phyloP scores from a whole-genome alignment of 2,329 filamentous ascomycete species.

The Claviceps humidiphila region DNA sequence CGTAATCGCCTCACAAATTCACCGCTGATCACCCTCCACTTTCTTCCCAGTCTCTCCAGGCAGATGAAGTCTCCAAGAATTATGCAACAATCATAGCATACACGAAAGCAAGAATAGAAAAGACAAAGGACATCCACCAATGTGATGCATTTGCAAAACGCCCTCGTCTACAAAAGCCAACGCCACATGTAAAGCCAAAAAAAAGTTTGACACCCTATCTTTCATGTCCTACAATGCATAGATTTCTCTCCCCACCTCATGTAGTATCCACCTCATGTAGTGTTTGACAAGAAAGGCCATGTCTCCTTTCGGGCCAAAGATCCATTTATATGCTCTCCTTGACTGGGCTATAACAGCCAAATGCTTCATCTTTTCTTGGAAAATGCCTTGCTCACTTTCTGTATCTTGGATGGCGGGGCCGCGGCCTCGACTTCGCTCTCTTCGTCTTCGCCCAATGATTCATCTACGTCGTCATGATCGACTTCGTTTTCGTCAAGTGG shows the following conservation, averaged over 20 bases:
- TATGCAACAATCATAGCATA: not conserved
- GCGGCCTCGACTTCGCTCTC: slow-evolving; percentile 37
- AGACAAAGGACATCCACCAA: not conserved
- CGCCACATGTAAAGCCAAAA: slow-evolving; percentile 4
- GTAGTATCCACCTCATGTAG: not conserved
- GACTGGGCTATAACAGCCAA: not conserved
- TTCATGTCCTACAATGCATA: not conserved
- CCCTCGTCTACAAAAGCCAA: slow-evolving; percentile 4
- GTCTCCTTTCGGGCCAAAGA: not conserved
- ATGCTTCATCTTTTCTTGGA: slow-evolving; percentile 21
- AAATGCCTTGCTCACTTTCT: slow-evolving; percentile 24
- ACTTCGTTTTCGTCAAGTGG: slow-evolving; percentile 46
- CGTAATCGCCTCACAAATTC: too few relatives aligned
- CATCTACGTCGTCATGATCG: slow-evolving; percentile 42
- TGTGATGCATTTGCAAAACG: not conserved
- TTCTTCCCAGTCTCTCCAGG: too few relatives aligned
- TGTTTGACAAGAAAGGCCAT: not conserved
- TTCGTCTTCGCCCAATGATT: slow-evolving; percentile 42
- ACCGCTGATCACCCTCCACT: too few relatives aligned
- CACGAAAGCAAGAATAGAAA: not conserved
- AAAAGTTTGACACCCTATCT: not conserved
- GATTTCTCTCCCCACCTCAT: not conserved
- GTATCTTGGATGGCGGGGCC: slow-evolving; percentile 32
- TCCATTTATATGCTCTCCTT: not conserved
- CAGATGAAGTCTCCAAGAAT: too few relatives aligned